These are phyloP conservation scores for Nigrospora sphaerica DNA, from an alignment of 2,329 filamentous ascomycete species.

Conservation along the genomic window DNA sequence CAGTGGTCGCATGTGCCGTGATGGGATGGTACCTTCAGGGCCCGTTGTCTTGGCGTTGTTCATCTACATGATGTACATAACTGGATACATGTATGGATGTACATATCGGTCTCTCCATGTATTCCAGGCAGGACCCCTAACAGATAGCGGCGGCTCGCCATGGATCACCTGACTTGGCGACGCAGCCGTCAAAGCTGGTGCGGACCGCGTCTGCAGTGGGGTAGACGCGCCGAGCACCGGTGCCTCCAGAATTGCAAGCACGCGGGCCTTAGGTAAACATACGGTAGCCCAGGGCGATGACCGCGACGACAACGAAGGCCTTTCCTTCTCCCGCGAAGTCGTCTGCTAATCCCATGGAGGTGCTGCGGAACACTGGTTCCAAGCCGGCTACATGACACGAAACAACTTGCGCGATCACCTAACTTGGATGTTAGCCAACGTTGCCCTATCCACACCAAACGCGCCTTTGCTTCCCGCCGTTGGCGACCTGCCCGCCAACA, in stretches of 20 bases:
- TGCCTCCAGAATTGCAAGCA: neutral
- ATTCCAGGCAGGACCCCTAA: neutral
- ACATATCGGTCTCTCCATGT: neutral
- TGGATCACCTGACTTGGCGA: constrained; percentile 7
- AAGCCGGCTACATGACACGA: constrained; percentile 50
- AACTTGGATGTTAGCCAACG: constrained; percentile 48
- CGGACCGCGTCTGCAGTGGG: constrained; percentile 2
- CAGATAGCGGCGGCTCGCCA: neutral
- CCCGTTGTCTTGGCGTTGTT: too few species aligned
- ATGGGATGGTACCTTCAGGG: too few species aligned
- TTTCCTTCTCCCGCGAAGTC: neutral
- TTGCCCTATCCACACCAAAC: constrained; percentile 30
- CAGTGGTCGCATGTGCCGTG: too few species aligned
- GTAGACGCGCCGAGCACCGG: neutral
- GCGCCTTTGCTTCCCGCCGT: constrained; percentile 28
- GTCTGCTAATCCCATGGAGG: constrained; percentile 19
- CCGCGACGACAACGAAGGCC: neutral
- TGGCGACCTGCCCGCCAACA: constrained; percentile 14
- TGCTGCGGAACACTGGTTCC: constrained; percentile 25
- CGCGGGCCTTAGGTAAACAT: neutral
- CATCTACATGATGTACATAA: too few species aligned
- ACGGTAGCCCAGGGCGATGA: neutral
- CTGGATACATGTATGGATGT: too few species aligned
- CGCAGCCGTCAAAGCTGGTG: neutral
- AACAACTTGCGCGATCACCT: constrained; percentile 53